Percentiles rank a stretch among this genome's conserved stretches.
phyloP scores from a whole-genome alignment of 805 yeast genomes.

The Cyberlindnera amylophila region DNA sequence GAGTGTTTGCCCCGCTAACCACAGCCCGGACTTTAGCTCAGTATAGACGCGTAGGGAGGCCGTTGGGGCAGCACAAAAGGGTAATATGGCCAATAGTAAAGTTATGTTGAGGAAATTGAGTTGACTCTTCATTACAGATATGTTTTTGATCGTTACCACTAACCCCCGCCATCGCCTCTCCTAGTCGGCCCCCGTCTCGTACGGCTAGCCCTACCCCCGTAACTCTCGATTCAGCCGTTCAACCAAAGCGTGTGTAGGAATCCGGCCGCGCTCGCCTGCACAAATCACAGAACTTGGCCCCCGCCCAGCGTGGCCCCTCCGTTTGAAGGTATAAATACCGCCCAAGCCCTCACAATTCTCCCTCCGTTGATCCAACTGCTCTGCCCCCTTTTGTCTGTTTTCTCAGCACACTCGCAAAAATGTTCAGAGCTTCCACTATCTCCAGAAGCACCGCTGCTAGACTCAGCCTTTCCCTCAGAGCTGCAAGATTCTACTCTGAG shows the following conservation, averaged over 20 bases:
- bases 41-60: neutral
- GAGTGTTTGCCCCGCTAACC: neutral
- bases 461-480: constrained; percentile 21
- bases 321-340: constrained; percentile 1
- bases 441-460: constrained; percentile 14
- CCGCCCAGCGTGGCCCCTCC: no score
- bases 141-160: no score
- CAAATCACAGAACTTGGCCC: neutral
- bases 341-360: neutral
- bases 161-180: neutral
- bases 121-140: no score
- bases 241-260: neutral
- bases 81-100: no score
- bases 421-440: constrained; percentile 21
- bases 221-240: neutral
- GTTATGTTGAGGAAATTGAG: no score
- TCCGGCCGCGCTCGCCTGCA: neutral
- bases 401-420: constrained; percentile 2
- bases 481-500: constrained; percentile 31
- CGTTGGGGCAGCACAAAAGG: no score
- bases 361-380: no score
- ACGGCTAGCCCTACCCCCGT: neutral
- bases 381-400: no score
- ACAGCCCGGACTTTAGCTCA: neutral
- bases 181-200: neutral